These are phyloP conservation scores for Aureobasidium sp. DNA, from an alignment of 2,329 filamentous ascomycete species.

Conservation along the genomic window DNA sequence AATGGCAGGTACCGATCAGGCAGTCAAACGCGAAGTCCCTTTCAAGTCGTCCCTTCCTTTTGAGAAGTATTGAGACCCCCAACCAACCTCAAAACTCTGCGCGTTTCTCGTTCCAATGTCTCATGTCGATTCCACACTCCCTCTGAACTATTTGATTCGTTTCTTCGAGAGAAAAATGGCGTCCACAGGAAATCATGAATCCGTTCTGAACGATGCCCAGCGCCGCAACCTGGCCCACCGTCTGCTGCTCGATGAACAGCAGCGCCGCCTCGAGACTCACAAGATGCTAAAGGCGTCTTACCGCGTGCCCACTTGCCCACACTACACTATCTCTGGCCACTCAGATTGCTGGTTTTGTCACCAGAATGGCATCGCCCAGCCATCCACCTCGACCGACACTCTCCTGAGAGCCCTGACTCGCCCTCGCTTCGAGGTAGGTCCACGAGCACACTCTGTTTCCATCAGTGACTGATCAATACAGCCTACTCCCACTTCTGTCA, in stretches of 20 bases:
- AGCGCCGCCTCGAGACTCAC: neutral
- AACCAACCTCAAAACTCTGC: neutral
- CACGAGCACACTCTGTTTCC: neutral
- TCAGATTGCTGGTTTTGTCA: neutral
- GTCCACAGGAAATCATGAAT: neutral
- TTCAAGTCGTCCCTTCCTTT: neutral
- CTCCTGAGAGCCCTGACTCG: neutral
- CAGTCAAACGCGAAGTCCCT: neutral
- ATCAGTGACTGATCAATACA: neutral
- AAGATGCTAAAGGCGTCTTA: neutral
- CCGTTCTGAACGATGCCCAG: neutral
- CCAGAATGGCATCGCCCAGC: neutral
- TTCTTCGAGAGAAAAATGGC: neutral
- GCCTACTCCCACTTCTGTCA: neutral
- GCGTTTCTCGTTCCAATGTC: neutral
- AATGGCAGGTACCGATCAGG: conserved; percentile 2
- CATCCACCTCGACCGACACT: neutral
- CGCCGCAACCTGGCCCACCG: neutral
- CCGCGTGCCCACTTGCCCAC: neutral
- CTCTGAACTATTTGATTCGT: neutral
- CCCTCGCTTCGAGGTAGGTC: neutral
- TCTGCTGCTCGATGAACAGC: conserved; percentile 1
- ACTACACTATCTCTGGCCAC: neutral
- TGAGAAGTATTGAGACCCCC: neutral
- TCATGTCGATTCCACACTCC: neutral